A percentile compares a stretch with the other conserved stretches of the same genome.
phyloP scores from a whole-genome alignment of 2,329 filamentous ascomycete genomes.

The Trichoderma asperellum region DNA sequence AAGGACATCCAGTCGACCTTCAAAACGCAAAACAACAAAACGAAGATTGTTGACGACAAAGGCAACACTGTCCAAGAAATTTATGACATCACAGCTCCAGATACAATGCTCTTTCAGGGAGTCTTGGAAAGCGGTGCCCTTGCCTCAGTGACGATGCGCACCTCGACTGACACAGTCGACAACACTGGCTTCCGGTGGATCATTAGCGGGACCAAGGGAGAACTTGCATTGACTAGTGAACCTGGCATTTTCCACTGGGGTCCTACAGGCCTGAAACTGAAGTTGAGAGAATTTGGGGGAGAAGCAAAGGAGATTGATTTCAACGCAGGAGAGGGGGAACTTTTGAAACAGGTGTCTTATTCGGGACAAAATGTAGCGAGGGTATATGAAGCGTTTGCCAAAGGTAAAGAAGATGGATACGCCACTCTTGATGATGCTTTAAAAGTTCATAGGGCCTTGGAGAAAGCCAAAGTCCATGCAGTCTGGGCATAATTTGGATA shows the following conservation, averaged over 20 bases:
- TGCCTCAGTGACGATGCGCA: neutral
- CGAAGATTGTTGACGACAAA: neutral
- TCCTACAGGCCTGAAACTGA: slow-evolving; percentile 8
- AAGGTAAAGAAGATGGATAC: slow-evolving; percentile 13
- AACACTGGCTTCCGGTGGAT: slow-evolving; percentile 16
- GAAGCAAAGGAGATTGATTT: slow-evolving; percentile 21
- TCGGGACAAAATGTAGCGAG: slow-evolving; percentile 9
- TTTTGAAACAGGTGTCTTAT: slow-evolving; percentile 14
- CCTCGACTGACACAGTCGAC: slow-evolving; percentile 1
- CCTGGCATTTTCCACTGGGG: slow-evolving; percentile 21
- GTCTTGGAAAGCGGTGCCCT: slow-evolving; percentile 13
- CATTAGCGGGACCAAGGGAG: slow-evolving; percentile 13
- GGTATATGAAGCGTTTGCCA: slow-evolving; percentile 15
- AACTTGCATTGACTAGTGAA: slow-evolving; percentile 6
- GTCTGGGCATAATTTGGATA: neutral
- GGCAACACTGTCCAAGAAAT: neutral
- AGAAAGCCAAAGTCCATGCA: slow-evolving; percentile 3
- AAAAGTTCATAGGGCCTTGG: slow-evolving; percentile 15
- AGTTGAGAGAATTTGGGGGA: slow-evolving; percentile 4
- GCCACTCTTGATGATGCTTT: slow-evolving; percentile 7
- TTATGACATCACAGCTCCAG: slow-evolving; percentile 1
- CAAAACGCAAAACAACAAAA: slow-evolving; percentile 8
- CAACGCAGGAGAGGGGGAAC: neutral
- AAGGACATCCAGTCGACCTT: slow-evolving; percentile 11
- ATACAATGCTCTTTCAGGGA: slow-evolving; percentile 12